A percentile compares a stretch with the other conserved stretches of the same genome.
phyloP scores from a whole-genome alignment of 495 filamentous ascomycete species.

The Aspergillus saccharolyticus region DNA sequence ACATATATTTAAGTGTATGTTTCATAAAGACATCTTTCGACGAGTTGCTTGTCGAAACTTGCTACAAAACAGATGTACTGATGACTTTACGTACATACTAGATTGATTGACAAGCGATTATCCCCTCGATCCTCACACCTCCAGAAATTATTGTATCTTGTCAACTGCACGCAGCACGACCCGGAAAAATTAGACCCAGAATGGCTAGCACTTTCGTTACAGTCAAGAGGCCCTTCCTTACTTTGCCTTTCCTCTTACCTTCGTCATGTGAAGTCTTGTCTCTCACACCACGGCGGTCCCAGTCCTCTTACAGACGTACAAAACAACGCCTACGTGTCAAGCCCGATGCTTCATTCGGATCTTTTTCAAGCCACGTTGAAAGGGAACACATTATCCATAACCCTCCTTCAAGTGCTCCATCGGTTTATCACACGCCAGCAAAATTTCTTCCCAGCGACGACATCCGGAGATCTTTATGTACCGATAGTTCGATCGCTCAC shows the following conservation, averaged over 20 bases:
- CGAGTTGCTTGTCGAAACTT: neutral
- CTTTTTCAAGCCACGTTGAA: slow-evolving; percentile 35
- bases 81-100: neutral
- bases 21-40: neutral
- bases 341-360: slow-evolving; percentile 66
- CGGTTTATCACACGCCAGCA: slow-evolving; percentile 77
- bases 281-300: slow-evolving; percentile 45
- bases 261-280: slow-evolving; percentile 33
- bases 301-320: slow-evolving; percentile 66
- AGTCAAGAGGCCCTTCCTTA: slow-evolving; percentile 37
- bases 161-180: neutral
- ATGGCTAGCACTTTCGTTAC: slow-evolving; percentile 32
- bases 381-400: slow-evolving; percentile 83
- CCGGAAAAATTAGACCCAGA: neutral
- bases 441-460: slow-evolving; percentile 85
- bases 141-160: neutral
- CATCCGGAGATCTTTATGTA: slow-evolving; percentile 56
- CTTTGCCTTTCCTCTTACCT: slow-evolving; percentile 38
- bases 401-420: slow-evolving; percentile 79
- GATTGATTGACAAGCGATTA: neutral
- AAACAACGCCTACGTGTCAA: slow-evolving; percentile 68
- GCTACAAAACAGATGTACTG: neutral
- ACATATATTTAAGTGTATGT: neutral
- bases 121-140: neutral
- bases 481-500: slow-evolving; percentile 17